Percentiles rank a stretch among this genome's conserved stretches.
Evolutionary conservation across 495 filamentous ascomycete species (phyloP).

Genomic region (Cladorrhinum samala): DNA sequence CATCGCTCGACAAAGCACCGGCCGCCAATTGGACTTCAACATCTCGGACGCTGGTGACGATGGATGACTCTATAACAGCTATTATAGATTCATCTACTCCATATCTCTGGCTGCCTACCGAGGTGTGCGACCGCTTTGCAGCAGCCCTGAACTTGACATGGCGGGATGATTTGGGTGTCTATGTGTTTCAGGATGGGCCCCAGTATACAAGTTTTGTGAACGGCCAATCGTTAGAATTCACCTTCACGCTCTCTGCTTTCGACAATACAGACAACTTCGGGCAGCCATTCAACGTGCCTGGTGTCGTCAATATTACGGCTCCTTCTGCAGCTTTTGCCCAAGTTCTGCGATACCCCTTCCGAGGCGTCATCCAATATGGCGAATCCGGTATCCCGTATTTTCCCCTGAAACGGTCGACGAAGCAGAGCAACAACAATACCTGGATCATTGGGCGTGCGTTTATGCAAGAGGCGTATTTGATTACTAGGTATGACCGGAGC

Average conservation of each 20-base stretch:
- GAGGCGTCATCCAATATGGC: slow-evolving; percentile 40
- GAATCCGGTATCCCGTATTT: slow-evolving; percentile 52
- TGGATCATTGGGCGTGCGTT: slow-evolving; percentile 63
- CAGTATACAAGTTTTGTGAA: slow-evolving; percentile 26
- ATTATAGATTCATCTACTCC: slow-evolving; percentile 64
- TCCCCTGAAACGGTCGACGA: slow-evolving; percentile 44
- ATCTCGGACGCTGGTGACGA: slow-evolving; percentile 31
- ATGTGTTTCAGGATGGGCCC: slow-evolving; percentile 32
- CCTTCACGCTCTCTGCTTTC: slow-evolving; percentile 51
- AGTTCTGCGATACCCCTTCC: slow-evolving; percentile 51
- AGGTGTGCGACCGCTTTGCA: slow-evolving; percentile 59
- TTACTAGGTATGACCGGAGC: slow-evolving; percentile 57
- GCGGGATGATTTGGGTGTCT: slow-evolving; percentile 42
- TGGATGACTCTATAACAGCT: slow-evolving; percentile 44
- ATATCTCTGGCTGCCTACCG: slow-evolving; percentile 58
- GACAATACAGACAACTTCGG: slow-evolving; percentile 42
- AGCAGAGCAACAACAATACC: slow-evolving; percentile 43
- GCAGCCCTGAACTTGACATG: slow-evolving; percentile 52
- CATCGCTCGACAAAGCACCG: slow-evolving; percentile 31
- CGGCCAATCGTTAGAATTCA: slow-evolving; percentile 48
- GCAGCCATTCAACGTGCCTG: slow-evolving; percentile 34
- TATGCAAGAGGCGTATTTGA: slow-evolving; percentile 64
- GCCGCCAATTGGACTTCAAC: slow-evolving; percentile 35
- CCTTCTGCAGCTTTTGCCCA: slow-evolving; percentile 61
- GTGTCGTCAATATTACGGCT: slow-evolving; percentile 54